Base-by-base conservation (phyloP, 352 stramenopile species). In the Pythium periplocum region DNA sequence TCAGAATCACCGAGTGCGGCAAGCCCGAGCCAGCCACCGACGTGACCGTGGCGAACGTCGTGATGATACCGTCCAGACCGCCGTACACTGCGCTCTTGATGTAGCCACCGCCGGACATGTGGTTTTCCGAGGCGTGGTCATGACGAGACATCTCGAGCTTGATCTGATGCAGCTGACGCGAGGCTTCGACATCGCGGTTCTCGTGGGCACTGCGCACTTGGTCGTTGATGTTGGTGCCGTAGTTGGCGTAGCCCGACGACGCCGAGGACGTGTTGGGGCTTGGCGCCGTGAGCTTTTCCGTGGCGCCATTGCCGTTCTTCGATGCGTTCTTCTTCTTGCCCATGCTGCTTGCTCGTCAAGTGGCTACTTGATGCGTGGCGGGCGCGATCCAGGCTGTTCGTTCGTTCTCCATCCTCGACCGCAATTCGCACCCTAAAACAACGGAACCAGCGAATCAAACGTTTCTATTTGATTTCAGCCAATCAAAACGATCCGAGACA, bases 51-150 rank as follows among this genome's bases (percentile, higher is more conserved):
- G 93, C 94, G 71, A 98, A 98, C 1, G 90, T 97, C 30, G 94
- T 98, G 57, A 98, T 92, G 66, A 98, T 98, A 36, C 93, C 95
- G 62, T 98, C 95, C n/a, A 98, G 77, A 11, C 93, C 95, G 53
- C 93, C 93, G 73, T 98, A 98, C 42, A 98, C 96, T 0, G 74
- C 80, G 55, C 78, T 90, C 64, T 93, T 93, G 66, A 93, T 93
- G 68, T 90, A 62, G 40, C 76, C 80, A 9, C 83, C 78, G 46
- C 82, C 77, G 4, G 48, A 54, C 70, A 90, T 68, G 65, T 93
- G 83, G 59, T 82, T 86, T 62, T 93, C 83, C 57, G 69, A 61
- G 31, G 83, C 83, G 57, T 93, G 80, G 12, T 64, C 70, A 55
- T 75, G 70, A 47, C 55, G 45, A 4, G 61, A 63, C 70, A 86